A percentile compares a stretch with the other conserved stretches of the same genome.
phyloP scores from a whole-genome alignment of 2,329 filamentous ascomycete genomes.

The Fusarium sp. region DNA sequence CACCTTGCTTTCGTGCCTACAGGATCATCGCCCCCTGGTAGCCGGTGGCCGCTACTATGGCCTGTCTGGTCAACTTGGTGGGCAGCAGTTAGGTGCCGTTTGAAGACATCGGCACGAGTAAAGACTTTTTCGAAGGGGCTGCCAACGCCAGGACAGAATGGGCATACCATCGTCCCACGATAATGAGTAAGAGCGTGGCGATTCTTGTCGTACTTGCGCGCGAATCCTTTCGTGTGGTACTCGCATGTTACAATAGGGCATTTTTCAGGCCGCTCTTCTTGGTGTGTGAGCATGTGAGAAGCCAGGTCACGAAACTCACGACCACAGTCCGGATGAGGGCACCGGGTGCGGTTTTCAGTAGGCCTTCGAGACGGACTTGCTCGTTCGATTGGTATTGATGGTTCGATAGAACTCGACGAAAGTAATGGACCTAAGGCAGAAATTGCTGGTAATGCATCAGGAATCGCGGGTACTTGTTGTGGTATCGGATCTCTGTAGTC shows the following conservation, averaged over 20 bases:
- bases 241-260: slow-evolving; percentile 94
- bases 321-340: slow-evolving; percentile 67
- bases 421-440: slow-evolving; percentile 22
- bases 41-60: slow-evolving; percentile 76
- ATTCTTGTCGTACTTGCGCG: slow-evolving; percentile 98
- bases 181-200: slow-evolving; percentile 96
- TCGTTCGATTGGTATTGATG: slow-evolving; percentile 39
- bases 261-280: slow-evolving; percentile 92
- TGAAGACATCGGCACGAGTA: slow-evolving; percentile 96
- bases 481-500: slow-evolving; percentile 23
- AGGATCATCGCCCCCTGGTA: slow-evolving; percentile 29
- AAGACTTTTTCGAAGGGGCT: slow-evolving; percentile 93
- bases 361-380: slow-evolving; percentile 46
- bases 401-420: slow-evolving; percentile 33
- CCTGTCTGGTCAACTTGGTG: slow-evolving; percentile 95
- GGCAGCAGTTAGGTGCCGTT: slow-evolving; percentile 90
- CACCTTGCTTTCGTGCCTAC: slow-evolving; percentile 77
- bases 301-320: slow-evolving; percentile 72
- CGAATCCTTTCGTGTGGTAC: slow-evolving; percentile 93
- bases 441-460: slow-evolving; percentile 24
- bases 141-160: slow-evolving; percentile 90
- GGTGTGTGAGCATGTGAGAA: slow-evolving; percentile 96
- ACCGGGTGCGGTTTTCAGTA: slow-evolving; percentile 57
- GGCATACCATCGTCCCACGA: slow-evolving; percentile 97
- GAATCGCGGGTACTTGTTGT: slow-evolving; percentile 18